phyloP scores from a whole-genome alignment of 441 rosid genomes.

The Mallotus repandus region DNA sequence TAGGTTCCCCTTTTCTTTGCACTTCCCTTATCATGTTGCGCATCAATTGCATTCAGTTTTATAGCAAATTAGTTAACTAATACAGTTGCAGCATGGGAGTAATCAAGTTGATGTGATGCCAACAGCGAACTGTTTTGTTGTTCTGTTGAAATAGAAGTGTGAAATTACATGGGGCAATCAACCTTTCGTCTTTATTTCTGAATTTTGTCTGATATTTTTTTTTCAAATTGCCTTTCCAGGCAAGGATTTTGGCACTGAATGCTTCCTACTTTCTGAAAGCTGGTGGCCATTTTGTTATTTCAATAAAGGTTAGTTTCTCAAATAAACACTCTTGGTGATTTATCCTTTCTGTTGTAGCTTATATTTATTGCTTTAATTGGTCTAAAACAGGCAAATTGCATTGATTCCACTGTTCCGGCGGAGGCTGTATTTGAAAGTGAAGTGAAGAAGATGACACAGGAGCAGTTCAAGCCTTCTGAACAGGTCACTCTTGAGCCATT shows the following conservation, averaged over 20 bases:
- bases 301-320: constrained; percentile 66
- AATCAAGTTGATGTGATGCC: not conserved
- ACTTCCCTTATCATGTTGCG: not conserved
- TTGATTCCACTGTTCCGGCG: constrained; percentile 80
- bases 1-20: too few relatives aligned
- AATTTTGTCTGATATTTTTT: not conserved
- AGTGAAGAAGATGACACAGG: constrained; percentile 77
- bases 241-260: constrained; percentile 87
- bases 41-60: not conserved
- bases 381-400: constrained; percentile 66
- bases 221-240: constrained; percentile 44
- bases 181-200: not conserved
- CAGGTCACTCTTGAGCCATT: constrained; percentile 95
- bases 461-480: constrained; percentile 82
- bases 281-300: constrained; percentile 96
- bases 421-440: constrained; percentile 81
- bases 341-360: not conserved
- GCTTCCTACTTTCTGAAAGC: constrained; percentile 77
- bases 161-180: not conserved
- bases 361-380: not conserved
- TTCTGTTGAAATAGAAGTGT: not conserved
- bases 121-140: not conserved
- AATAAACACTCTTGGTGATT: not conserved
- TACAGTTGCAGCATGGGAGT: not conserved
- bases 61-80: not conserved